Percentiles rank a stretch among this genome's conserved stretches.
These are phyloP conservation scores for Aristolochia contorta DNA, from an alignment of 164 flowering plant genomes.

Conservation along the genomic window DNA sequence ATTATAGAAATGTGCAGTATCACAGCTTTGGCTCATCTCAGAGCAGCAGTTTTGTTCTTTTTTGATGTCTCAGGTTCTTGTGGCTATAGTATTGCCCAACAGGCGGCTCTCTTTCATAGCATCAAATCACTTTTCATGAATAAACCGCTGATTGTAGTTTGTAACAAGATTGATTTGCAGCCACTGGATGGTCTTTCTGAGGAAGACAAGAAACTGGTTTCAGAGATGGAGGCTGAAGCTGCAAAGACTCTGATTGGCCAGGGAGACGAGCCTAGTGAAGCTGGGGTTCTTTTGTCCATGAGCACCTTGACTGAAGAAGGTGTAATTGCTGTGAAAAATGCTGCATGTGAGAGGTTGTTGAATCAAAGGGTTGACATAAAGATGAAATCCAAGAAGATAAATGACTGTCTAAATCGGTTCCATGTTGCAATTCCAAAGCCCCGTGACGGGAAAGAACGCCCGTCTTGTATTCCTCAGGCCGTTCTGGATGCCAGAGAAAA, in stretches of 20 bases:
- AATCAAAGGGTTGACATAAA: slow-evolving; percentile 76
- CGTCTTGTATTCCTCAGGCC: slow-evolving; percentile 71
- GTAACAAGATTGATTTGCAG: slow-evolving; percentile 92
- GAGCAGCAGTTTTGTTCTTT: slow-evolving; percentile 83
- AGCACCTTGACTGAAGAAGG: slow-evolving; percentile 87
- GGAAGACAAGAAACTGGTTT: slow-evolving; percentile 68
- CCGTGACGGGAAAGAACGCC: slow-evolving; percentile 75
- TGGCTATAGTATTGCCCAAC: slow-evolving; percentile 79
- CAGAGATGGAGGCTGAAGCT: slow-evolving; percentile 82
- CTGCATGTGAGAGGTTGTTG: slow-evolving; percentile 80
- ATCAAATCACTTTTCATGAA: slow-evolving; percentile 86
- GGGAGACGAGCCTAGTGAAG: slow-evolving; percentile 54
- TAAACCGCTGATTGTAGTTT: slow-evolving; percentile 72
- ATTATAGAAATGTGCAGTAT: slow-evolving; percentile 96
- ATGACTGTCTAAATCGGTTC: slow-evolving; percentile 66
- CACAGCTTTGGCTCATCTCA: slow-evolving; percentile 82
- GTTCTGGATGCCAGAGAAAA: slow-evolving; percentile 59
- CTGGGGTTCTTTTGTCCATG: slow-evolving; percentile 62
- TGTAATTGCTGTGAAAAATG: slow-evolving; percentile 71
- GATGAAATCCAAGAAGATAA: slow-evolving; percentile 85
- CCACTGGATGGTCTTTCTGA: slow-evolving; percentile 63
- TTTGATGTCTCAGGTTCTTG: slow-evolving; percentile 87
- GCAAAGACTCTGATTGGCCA: slow-evolving; percentile 60
- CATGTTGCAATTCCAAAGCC: slow-evolving; percentile 87
- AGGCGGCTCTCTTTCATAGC: slow-evolving; percentile 86